Base-by-base conservation (phyloP, 192 early-diverging fungal genomes). In the Entomortierella beljakovae region DNA sequence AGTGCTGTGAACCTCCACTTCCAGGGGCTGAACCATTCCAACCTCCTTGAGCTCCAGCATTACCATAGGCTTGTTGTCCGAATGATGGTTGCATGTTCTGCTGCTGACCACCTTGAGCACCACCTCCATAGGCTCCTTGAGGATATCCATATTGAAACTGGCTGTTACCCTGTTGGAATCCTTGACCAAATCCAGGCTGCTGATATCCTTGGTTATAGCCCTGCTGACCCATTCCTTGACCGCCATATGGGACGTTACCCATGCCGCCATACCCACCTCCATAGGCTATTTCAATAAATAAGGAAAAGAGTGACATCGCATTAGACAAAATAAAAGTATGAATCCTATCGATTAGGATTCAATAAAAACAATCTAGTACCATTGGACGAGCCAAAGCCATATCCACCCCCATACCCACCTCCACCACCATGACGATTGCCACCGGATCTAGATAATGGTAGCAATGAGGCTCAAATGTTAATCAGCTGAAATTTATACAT, bases 221-320 rank as follows among this genome's bases (percentile, higher is more conserved):
- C 16, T 58, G 65, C 50, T 61, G 61, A 9, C 61, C 68, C 33
- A 35, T 37, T 33, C 48, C 57, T 37, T 70, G 68, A 28, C 59
- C 58, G 10, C 51, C 59, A 59, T 70, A 75, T n/a, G 68, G 68
- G 11, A 56, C 54, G 18, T 71, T 70, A 32, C 71, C 50, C 67
- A 82, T 70, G 34, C 69, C 67, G 26, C 58, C 63, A 62, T 55
- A 70, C 46, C 70, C 81, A 53, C 74, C 80, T 6, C 70, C 80
- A 7, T 52, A 52, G 10, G 50, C 50, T 16, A 34, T 2, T 9
- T n/a, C n/a, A n/a, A n/a, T n/a, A 8, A 60, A 48, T 46, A 7
- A 50, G 32, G 33, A 25, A 3, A 32, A 57, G 11, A 15, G 13
- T 8, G 13, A 25, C 29, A 25, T 33, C 18, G 23, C 10, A 53